Evolutionary conservation across 371 early-diverging fungal species (phyloP).

Genomic region (Mortierella sp.): DNA sequence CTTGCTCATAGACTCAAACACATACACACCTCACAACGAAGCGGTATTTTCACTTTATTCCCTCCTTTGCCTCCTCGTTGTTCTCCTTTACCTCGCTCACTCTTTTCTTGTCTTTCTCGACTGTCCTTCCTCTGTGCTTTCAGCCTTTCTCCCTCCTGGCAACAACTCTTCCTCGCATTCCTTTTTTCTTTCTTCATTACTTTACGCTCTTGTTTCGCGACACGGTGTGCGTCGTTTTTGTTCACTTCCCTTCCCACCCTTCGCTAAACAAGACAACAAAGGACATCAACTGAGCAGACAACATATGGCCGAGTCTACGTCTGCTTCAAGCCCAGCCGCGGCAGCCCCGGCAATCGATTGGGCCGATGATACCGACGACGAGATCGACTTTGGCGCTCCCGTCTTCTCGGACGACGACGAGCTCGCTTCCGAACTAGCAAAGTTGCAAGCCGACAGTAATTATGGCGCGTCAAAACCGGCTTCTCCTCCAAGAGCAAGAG

Average conservation of each 20-base stretch:
- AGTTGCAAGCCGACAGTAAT: background rate
- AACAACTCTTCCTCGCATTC: background rate
- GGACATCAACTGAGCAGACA: background rate
- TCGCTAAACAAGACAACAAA: background rate
- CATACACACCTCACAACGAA: background rate
- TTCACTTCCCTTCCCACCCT: background rate
- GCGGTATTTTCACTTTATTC: background rate
- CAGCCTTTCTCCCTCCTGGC: background rate
- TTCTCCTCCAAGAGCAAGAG: background rate
- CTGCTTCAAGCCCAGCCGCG: slow-evolving; percentile 24
- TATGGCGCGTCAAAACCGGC: background rate
- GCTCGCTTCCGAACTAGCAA: slow-evolving; percentile 13
- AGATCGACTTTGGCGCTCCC: slow-evolving; percentile 56
- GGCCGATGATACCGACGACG: slow-evolving; percentile 58
- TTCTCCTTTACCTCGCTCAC: background rate
- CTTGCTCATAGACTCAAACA: background rate
- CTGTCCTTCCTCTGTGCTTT: background rate
- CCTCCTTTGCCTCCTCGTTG: background rate
- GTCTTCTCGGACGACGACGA: slow-evolving; percentile 59
- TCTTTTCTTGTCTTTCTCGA: background rate
- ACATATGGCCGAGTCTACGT: slow-evolving; percentile 36
- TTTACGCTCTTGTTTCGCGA: background rate
- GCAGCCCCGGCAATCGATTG: slow-evolving; percentile 40
- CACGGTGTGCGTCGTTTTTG: background rate
- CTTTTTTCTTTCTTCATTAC: background rate